These are phyloP conservation scores for Wickerhamomyces ciferrii DNA, from an alignment of 805 yeast species.

Conservation along the genomic window DNA sequence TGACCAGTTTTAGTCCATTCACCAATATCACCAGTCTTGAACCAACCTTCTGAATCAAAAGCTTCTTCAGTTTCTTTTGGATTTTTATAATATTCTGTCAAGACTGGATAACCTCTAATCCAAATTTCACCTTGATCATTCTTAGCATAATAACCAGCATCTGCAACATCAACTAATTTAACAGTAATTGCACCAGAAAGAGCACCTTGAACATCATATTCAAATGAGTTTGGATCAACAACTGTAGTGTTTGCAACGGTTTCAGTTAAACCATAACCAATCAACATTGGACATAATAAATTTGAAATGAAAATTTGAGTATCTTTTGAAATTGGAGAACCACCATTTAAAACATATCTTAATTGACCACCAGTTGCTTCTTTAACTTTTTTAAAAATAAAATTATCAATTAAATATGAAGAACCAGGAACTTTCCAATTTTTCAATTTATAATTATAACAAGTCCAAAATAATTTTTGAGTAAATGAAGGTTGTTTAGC, in stretches of 20 bases:
- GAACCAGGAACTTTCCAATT: slow-evolving; percentile 74
- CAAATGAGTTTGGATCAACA: slow-evolving; percentile 58
- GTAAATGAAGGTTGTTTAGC: slow-evolving; percentile 54
- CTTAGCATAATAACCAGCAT: slow-evolving; percentile 86
- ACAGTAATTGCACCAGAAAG: slow-evolving; percentile 78
- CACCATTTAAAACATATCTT: slow-evolving; percentile 77
- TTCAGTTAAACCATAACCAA: slow-evolving; percentile 97
- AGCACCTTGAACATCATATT: slow-evolving; percentile 76
- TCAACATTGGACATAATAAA: slow-evolving; percentile 77
- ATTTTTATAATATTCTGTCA: slow-evolving; percentile 77
- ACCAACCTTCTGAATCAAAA: slow-evolving; percentile 79
- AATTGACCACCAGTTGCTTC: slow-evolving; percentile 94
- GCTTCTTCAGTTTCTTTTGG: slow-evolving; percentile 74
- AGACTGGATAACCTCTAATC: slow-evolving; percentile 69
- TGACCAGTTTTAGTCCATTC: slow-evolving; percentile 84
- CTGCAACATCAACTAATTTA: slow-evolving; percentile 86
- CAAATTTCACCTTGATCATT: slow-evolving; percentile 91
- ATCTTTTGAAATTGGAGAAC: slow-evolving; percentile 78
- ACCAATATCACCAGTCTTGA: slow-evolving; percentile 94
- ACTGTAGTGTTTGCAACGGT: slow-evolving; percentile 87
- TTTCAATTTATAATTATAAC: slow-evolving; percentile 67
- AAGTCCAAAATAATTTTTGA: slow-evolving; percentile 87
- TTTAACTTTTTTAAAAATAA: slow-evolving; percentile 82
- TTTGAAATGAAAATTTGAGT: slow-evolving; percentile 79
- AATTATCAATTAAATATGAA: slow-evolving; percentile 50